Conservation (phyloP, 805 yeast genomes). For the Lachancea waltii region DNA sequence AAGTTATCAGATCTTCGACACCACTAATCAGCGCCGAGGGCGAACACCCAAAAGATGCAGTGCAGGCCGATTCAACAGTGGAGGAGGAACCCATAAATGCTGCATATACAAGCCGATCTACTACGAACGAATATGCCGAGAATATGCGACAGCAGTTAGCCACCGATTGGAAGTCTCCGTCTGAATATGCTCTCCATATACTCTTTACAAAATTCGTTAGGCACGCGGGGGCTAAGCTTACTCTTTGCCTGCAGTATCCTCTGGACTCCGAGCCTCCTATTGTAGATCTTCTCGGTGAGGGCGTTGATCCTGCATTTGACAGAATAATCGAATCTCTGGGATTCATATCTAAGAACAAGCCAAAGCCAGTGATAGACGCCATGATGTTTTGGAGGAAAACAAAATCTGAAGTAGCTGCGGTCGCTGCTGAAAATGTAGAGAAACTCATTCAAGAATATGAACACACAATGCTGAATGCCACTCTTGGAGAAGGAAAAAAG, state of each 20-base stretch:
- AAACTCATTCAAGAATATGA: constrained; percentile 35
- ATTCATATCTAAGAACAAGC: constrained; percentile 80
- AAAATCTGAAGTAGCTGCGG: constrained; percentile 77
- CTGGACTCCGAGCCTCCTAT: constrained; percentile 68
- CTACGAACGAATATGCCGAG: constrained; percentile 23
- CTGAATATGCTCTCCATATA: constrained; percentile 90
- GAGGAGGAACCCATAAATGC: constrained; percentile 4
- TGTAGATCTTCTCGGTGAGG: constrained; percentile 71
- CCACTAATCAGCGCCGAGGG: constrained; percentile 1
- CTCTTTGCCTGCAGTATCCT: constrained; percentile 59
- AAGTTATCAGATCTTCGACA: constrained; percentile 3
- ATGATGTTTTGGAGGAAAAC: constrained; percentile 98
- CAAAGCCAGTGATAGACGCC: constrained; percentile 93
- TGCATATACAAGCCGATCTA: constrained; percentile 12
- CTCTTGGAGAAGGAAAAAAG: constrained; percentile 4
- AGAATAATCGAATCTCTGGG: constrained; percentile 81
- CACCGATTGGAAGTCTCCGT: constrained; percentile 61
- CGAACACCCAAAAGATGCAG: not conserved
- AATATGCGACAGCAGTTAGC: constrained; percentile 35
- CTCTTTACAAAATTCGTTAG: constrained; percentile 93
- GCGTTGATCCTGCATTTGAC: constrained; percentile 82
- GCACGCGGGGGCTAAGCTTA: constrained; percentile 82
- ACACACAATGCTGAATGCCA: constrained; percentile 1
- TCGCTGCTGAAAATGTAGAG: constrained; percentile 50
- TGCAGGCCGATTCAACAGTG: not conserved